Percentiles rank a stretch among this genome's conserved stretches.
Evolutionary conservation across 164 flowering plant species (phyloP).

Genomic region (Paratinospora sagittata): DNA sequence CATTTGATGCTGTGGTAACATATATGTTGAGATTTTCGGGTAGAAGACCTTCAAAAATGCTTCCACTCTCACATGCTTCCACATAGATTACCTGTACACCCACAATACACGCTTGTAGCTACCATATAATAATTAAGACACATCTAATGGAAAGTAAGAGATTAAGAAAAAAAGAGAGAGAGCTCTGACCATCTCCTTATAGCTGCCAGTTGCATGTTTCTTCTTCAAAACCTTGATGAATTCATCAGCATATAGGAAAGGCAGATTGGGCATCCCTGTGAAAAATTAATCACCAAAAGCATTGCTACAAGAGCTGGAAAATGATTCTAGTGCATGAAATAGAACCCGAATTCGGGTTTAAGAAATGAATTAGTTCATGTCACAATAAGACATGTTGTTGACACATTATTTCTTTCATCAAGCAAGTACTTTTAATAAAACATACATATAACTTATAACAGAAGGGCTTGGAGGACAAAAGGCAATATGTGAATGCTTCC

Average conservation of each 20-base stretch:
- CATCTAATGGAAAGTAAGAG: not conserved
- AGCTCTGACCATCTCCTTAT: constrained; percentile 72
- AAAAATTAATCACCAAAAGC: not conserved
- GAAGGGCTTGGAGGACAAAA: no score
- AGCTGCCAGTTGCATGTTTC: constrained; percentile 62
- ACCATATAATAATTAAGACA: not conserved
- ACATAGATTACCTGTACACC: constrained; percentile 53
- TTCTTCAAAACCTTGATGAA: constrained; percentile 74
- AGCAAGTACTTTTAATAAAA: no score
- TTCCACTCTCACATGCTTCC: constrained; percentile 85
- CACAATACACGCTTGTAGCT: not conserved
- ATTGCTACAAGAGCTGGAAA: not conserved
- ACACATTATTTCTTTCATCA: not conserved
- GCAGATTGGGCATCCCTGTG: constrained; percentile 81
- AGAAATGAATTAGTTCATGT: not conserved
- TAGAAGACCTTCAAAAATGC: constrained; percentile 71
- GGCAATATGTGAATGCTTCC: no score
- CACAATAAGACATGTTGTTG: not conserved
- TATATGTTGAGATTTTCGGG: constrained; percentile 53
- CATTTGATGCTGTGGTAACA: constrained; percentile 70
- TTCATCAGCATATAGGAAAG: constrained; percentile 64
- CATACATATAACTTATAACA: no score
- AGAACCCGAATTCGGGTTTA: not conserved
- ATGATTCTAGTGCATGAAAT: not conserved
- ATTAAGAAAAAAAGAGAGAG: not conserved